Percentiles rank a stretch among this genome's conserved stretches.
phyloP scores from a whole-genome alignment of 1,139 yeast species.

The Kodamaea ohmeri region DNA sequence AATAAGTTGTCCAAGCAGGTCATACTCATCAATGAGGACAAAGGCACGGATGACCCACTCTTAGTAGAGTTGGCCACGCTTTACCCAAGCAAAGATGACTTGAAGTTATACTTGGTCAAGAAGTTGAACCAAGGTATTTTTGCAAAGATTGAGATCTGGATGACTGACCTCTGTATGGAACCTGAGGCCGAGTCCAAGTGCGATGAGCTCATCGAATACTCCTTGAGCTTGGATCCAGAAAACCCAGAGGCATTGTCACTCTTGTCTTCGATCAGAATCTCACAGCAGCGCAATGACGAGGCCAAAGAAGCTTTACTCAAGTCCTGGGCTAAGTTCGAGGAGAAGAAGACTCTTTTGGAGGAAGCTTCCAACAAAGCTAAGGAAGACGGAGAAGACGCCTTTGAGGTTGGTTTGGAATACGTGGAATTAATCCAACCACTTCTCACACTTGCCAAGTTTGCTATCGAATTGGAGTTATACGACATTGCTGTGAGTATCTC shows the following conservation, averaged over 20 bases:
- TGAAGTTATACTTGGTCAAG: constrained; percentile 41
- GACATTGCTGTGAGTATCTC: constrained; percentile 65
- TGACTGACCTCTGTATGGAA: constrained; percentile 98
- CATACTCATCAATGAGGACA: constrained; percentile 24
- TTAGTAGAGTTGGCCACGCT: constrained; percentile 25
- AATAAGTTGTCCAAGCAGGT: constrained; percentile 46
- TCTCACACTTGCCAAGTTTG: constrained; percentile 65
- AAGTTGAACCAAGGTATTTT: constrained; percentile 74
- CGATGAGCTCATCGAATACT: constrained; percentile 64
- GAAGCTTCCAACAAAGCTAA: constrained; percentile 28
- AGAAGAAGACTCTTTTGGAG: constrained; percentile 50
- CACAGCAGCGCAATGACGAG: constrained; percentile 75
- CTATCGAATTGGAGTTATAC: constrained; percentile 72
- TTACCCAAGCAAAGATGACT: constrained; percentile 27
- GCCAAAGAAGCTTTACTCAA: constrained; percentile 67
- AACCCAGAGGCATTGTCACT: constrained; percentile 82
- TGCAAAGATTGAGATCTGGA: constrained; percentile 93
- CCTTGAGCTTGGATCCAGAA: constrained; percentile 55
- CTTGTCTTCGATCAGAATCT: constrained; percentile 83
- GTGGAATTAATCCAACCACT: constrained; percentile 67
- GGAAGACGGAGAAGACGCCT: constrained; percentile 26
- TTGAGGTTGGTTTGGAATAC: constrained; percentile 50
- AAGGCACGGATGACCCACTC: constrained; percentile 25
- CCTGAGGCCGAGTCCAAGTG: constrained; percentile 82
- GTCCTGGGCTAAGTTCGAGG: constrained; percentile 69